Percentiles rank a stretch among this genome's conserved stretches.
Conservation (phyloP, 164 flowering plant genomes). For the Vitis vinifera region DNA sequence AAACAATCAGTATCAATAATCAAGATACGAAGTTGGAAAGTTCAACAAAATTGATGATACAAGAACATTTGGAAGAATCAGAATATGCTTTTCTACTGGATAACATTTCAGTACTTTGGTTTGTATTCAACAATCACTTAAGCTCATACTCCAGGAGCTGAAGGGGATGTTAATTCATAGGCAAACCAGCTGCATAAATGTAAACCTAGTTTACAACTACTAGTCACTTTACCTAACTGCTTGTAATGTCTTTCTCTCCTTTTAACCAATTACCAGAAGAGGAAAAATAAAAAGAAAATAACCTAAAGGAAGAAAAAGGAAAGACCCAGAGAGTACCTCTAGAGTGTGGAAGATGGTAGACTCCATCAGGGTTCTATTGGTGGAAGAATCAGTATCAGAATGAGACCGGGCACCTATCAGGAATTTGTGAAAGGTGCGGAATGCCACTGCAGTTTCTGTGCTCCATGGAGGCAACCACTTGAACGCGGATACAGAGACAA, state of each 20-base stretch:
- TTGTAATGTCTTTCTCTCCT: background rate
- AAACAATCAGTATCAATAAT: too few relatives aligned
- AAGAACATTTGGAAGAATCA: too few relatives aligned
- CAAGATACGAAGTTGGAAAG: too few relatives aligned
- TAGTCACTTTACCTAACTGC: background rate
- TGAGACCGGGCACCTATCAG: slow-evolving; percentile 68
- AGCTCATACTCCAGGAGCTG: too few relatives aligned
- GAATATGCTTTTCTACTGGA: too few relatives aligned
- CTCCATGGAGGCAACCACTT: slow-evolving; percentile 95
- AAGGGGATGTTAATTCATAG: too few relatives aligned
- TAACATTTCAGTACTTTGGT: too few relatives aligned
- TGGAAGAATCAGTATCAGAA: slow-evolving; percentile 44
- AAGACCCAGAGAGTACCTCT: slow-evolving; percentile 46
- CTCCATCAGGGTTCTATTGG: slow-evolving; percentile 38
- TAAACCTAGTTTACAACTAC: too few relatives aligned
- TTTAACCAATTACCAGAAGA: background rate
- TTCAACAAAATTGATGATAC: too few relatives aligned
- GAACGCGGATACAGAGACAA: slow-evolving; percentile 75
- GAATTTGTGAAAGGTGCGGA: slow-evolving; percentile 79
- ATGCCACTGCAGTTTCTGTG: slow-evolving; percentile 87
- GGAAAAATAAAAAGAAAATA: background rate
- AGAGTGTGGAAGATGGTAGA: slow-evolving; percentile 55
- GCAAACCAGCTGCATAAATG: too few relatives aligned
- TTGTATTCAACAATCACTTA: too few relatives aligned
- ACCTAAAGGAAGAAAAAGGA: background rate